Percentiles rank a stretch among this genome's conserved stretches.
Conservation (phyloP, 148 eudicot species). For the Rhododendron simsii region DNA sequence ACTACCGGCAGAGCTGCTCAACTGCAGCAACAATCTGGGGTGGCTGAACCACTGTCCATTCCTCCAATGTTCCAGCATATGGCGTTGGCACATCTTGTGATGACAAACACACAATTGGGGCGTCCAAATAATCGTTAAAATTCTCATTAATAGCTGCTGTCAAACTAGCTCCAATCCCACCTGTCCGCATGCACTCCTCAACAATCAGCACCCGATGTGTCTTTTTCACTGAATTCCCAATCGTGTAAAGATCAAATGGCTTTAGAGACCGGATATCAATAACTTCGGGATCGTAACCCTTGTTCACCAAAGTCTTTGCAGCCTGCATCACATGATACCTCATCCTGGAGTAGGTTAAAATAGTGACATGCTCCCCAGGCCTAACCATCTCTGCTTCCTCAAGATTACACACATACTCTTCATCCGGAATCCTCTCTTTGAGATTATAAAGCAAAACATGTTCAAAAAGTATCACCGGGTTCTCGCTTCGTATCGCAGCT, state of each 20-base stretch:
- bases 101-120: slow-evolving; percentile 76
- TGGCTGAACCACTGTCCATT: slow-evolving; percentile 80
- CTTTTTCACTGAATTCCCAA: slow-evolving; percentile 84
- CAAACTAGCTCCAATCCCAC: slow-evolving; percentile 89
- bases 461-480: slow-evolving; percentile 83
- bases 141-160: slow-evolving; percentile 88
- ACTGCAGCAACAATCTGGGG: slow-evolving; percentile 83
- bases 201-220: slow-evolving; percentile 86
- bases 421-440: slow-evolving; percentile 79
- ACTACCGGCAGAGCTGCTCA: slow-evolving; percentile 56
- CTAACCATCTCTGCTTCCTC: slow-evolving; percentile 97
- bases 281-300: slow-evolving; percentile 86
- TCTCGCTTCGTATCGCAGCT: slow-evolving; percentile 84
- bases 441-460: slow-evolving; percentile 88
- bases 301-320: slow-evolving; percentile 76
- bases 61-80: slow-evolving; percentile 80
- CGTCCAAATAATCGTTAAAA: slow-evolving; percentile 79
- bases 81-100: slow-evolving; percentile 97
- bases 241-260: slow-evolving; percentile 77
- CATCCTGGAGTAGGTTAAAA: slow-evolving; percentile 88
- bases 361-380: slow-evolving; percentile 77
- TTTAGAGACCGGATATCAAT: slow-evolving; percentile 84
- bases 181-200: slow-evolving; percentile 92
- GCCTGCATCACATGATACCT: slow-evolving; percentile 93
- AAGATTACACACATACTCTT: slow-evolving; percentile 57